A percentile compares a stretch with the other conserved stretches of the same genome.
Evolutionary conservation across 805 yeast species (phyloP).

Genomic region (Pichia eremophila): DNA sequence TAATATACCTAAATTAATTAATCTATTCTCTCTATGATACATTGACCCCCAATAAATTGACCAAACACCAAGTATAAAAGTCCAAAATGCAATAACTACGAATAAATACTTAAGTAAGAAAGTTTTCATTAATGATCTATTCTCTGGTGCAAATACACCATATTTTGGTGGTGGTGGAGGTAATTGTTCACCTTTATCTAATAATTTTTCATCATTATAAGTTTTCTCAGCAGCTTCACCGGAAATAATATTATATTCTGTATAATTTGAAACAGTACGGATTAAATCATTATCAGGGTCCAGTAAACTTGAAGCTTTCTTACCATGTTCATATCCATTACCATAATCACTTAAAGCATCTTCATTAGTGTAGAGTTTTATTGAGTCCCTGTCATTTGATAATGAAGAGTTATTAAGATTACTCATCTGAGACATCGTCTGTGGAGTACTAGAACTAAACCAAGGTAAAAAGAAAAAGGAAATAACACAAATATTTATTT

Average conservation of each 20-base stretch:
- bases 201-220: not conserved
- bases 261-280: constrained; percentile 18
- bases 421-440: no score
- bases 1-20: constrained; percentile 28
- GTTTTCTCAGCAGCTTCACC: constrained; percentile 9
- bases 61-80: constrained; percentile 30
- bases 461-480: no score
- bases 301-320: no score
- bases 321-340: not conserved
- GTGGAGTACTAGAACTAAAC: no score
- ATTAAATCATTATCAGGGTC: constrained; percentile 5
- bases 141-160: constrained; percentile 14
- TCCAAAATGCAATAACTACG: constrained; percentile 23
- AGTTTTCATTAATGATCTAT: constrained; percentile 6
- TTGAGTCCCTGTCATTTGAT: not conserved
- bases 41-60: constrained; percentile 44
- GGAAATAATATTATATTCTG: constrained; percentile 13
- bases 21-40: constrained; percentile 24
- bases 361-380: not conserved
- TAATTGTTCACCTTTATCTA: not conserved
- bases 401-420: not conserved
- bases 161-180: constrained; percentile 6
- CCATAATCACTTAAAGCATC: not conserved
- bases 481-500: no score
- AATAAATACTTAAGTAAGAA: constrained; percentile 10